Evolutionary conservation across 257 asterid genomes (phyloP).

Genomic region (Ophiorrhiza pumila): DNA sequence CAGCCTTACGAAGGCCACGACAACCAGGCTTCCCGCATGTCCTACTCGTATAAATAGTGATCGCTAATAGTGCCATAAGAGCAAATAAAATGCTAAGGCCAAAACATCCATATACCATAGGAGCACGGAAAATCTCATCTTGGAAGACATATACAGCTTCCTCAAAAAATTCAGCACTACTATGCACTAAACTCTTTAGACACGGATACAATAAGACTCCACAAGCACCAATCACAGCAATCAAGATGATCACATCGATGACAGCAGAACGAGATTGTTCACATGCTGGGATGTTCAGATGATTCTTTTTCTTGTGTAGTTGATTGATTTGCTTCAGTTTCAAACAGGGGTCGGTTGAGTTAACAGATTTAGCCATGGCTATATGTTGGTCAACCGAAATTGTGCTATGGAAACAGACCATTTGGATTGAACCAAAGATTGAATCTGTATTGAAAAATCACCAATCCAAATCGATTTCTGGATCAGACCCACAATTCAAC

Average conservation of each 20-base stretch:
- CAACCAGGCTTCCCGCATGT: conserved; percentile 77
- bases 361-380: conserved; percentile 65
- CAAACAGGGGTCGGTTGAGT: conserved; percentile 40
- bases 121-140: conserved; percentile 68
- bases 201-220: conserved; percentile 70
- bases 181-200: conserved; percentile 34
- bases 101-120: conserved; percentile 72
- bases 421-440: conserved; percentile 53
- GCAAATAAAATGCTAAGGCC: conserved; percentile 70
- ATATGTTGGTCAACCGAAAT: conserved; percentile 57
- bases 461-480: conserved; percentile 21
- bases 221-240: conserved; percentile 68
- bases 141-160: conserved; percentile 47
- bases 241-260: conserved; percentile 66
- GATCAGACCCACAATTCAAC: conserved; percentile 27
- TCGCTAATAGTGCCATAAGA: conserved; percentile 51
- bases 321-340: conserved; percentile 65
- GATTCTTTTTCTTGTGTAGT: conserved; percentile 43
- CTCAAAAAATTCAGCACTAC: conserved; percentile 38
- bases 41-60: conserved; percentile 44
- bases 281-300: conserved; percentile 59
- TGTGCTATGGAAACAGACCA: conserved; percentile 70
- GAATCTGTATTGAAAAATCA: conserved; percentile 34
- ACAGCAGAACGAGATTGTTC: conserved; percentile 68
- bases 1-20: conserved; percentile 70